Conservation (phyloP, 305 asterid genomes). For the Fraxinus baroniana region DNA sequence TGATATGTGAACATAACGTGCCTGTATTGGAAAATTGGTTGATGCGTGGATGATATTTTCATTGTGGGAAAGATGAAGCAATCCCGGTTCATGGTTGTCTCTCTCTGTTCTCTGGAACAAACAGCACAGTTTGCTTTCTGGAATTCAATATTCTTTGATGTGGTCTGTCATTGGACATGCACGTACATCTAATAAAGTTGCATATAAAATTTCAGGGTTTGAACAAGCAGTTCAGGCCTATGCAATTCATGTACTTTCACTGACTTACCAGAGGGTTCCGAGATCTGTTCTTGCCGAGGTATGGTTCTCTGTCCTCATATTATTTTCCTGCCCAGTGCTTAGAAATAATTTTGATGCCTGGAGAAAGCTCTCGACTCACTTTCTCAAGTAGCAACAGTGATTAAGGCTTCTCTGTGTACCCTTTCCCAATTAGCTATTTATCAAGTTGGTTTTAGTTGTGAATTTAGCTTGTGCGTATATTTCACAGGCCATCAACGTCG, state of each 20-base stretch:
- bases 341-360: neutral
- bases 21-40: neutral
- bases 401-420: neutral
- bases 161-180: neutral
- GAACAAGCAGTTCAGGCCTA: conserved; percentile 85
- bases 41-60: neutral
- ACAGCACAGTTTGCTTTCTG: neutral
- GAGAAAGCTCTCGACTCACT: neutral
- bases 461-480: neutral
- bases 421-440: neutral
- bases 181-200: neutral
- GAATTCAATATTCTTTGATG: neutral
- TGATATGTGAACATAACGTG: neutral
- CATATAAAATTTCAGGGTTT: conserved; percentile 47
- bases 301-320: conserved; percentile 24
- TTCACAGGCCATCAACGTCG: conserved; percentile 57
- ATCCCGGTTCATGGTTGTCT: neutral
- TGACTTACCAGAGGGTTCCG: conserved; percentile 66
- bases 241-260: conserved; percentile 76
- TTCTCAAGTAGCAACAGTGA: neutral
- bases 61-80: neutral
- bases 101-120: neutral
- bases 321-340: neutral
- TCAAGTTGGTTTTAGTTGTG: neutral
- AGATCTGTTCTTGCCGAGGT: conserved; percentile 87